Percentiles rank a stretch among this genome's conserved stretches.
Conservation (phyloP, 495 filamentous ascomycete genomes). For the Pseudotulostoma volvatum region DNA sequence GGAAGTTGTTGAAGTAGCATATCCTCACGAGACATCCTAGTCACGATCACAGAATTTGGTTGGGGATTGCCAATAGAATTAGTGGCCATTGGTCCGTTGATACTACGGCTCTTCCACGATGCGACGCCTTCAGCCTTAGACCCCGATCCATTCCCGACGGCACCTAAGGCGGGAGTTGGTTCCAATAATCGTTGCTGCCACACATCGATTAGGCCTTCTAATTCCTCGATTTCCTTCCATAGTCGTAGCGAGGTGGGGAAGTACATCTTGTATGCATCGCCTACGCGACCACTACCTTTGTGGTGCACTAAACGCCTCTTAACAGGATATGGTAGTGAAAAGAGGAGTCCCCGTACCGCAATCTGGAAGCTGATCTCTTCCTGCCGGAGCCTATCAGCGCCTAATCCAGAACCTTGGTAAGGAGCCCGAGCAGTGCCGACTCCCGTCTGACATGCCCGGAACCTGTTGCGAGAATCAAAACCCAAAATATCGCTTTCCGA, state of each 20-base stretch:
- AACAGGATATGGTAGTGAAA: constrained; percentile 72
- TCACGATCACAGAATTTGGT: constrained; percentile 34
- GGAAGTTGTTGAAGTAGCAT: constrained; percentile 71
- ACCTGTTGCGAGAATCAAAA: constrained; percentile 19
- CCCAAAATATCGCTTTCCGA: constrained; percentile 76
- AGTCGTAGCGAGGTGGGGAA: constrained; percentile 66
- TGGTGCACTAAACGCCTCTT: constrained; percentile 36
- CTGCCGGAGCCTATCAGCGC: constrained; percentile 61
- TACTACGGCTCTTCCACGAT: constrained; percentile 20
- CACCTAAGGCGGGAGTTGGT: constrained; percentile 7
- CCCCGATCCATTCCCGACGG: constrained; percentile 7
- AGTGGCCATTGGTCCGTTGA: constrained; percentile 4
- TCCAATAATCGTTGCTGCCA: constrained; percentile 35
- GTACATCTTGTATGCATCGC: constrained; percentile 66
- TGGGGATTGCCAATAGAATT: constrained; percentile 7
- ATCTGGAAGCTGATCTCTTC: constrained; percentile 87
- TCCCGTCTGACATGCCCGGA: constrained; percentile 13
- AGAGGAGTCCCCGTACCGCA: constrained; percentile 66
- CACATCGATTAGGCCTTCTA: constrained; percentile 50
- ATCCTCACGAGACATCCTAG: constrained; percentile 47
- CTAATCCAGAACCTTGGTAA: constrained; percentile 24
- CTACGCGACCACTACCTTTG: constrained; percentile 12
- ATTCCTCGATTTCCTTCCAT: constrained; percentile 63
- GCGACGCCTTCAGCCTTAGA: constrained; percentile 19
- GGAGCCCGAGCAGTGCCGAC: constrained; percentile 27